These are phyloP conservation scores for Cyberlindnera meyerae DNA, from an alignment of 805 yeast species.

Conservation along the genomic window DNA sequence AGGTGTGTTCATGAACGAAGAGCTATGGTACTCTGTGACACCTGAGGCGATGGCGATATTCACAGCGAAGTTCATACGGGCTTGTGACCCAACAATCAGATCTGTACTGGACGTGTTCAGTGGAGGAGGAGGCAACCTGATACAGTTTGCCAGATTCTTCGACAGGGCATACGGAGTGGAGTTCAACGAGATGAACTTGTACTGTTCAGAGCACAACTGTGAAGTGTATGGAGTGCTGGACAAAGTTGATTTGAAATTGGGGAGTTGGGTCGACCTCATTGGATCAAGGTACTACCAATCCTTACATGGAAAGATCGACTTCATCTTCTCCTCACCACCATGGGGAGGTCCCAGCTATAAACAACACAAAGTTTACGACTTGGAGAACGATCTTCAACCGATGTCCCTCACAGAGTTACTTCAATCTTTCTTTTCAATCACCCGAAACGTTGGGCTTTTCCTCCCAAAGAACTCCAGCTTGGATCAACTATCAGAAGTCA, in stretches of 20 bases:
- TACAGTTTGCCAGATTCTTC: slow-evolving; percentile 64
- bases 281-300: slow-evolving; percentile 8
- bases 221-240: slow-evolving; percentile 52
- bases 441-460: slow-evolving; percentile 51
- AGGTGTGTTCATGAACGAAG: slow-evolving; percentile 64
- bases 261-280: slow-evolving; percentile 40
- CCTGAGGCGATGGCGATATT: slow-evolving; percentile 70
- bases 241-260: slow-evolving; percentile 42
- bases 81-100: slow-evolving; percentile 44
- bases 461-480: slow-evolving; percentile 58
- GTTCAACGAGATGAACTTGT: slow-evolving; percentile 50
- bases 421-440: slow-evolving; percentile 34
- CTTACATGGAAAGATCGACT: slow-evolving; percentile 33
- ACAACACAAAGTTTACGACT: slow-evolving; percentile 38
- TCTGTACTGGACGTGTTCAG: slow-evolving; percentile 66
- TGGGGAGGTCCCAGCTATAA: slow-evolving; percentile 80
- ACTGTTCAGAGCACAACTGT: slow-evolving; percentile 66
- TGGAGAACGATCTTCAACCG: slow-evolving; percentile 40
- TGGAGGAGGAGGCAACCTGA: slow-evolving; percentile 86
- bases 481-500: slow-evolving; percentile 44
- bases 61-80: slow-evolving; percentile 47
- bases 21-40: slow-evolving; percentile 85
- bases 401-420: slow-evolving; percentile 43
- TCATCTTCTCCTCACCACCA: slow-evolving; percentile 75
- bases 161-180: slow-evolving; percentile 60